Evolutionary conservation across 768 basidiomycete species (phyloP), one percentile per base, ranked within the genome.

Genomic region (Sporobolomyces phaffii): DNA sequence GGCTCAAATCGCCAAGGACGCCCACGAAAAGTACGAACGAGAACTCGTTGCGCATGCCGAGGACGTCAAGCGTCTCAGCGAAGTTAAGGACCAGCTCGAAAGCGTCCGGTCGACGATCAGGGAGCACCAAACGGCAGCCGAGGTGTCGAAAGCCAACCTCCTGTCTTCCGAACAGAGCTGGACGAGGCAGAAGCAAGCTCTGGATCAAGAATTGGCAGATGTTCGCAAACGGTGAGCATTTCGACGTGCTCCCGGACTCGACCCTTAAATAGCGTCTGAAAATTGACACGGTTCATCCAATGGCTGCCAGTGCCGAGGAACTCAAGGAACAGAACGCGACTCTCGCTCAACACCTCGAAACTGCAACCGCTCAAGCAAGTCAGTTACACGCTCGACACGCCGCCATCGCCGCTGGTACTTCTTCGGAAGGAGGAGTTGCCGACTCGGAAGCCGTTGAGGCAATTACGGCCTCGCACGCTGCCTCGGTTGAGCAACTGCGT

Each of bases 11-110:
- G 85, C 85, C 13, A 68, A 86, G 83, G 82, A 85, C 70, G 89
- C 89, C 8, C 89, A 92, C 75, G 87, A 88, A 57, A 84, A 86
- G 60, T 91, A 91, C 72, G 83, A 86, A 7, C 82, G 85, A 56
- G 90, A 90, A 75, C 83, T 92, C n/a, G 79, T 92, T 36, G 81
- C 88, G 1, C 91, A 93, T 76, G 90, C 91, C 0, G 90, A 91
- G 26, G 83, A 87, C 0, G 87, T 92, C 81, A 90, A 90, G 78
- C 68, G 80, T 17, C 82, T 89, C 15, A 84, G 86, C 15, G 78
- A 74, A 14, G 78, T 90, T 68, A 87, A 85, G 75, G 81, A 84
- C 54, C 84, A 89, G 45, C 79, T 92, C 5, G 74, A 80, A 20
- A 74, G 77, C 17, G 78, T 82, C 5, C 85, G 87, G 72, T 75